Conservation (phyloP, 345 rosid genomes). For the Jatropha curcas region DNA sequence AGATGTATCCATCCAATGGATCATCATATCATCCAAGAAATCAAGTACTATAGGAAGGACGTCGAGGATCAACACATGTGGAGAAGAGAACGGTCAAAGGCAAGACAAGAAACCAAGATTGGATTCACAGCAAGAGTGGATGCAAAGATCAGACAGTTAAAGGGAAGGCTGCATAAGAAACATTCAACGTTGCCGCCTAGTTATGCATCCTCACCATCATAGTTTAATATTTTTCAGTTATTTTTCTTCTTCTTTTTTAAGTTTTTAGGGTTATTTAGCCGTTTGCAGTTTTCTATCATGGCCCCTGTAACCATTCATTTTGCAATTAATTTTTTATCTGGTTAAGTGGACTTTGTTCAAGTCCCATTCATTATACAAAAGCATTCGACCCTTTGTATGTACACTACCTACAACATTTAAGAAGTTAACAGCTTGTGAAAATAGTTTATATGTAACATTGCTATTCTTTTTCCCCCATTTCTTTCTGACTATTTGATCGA, state of each 20-base stretch:
- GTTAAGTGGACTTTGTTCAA: constrained; percentile 25
- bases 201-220: constrained; percentile 38
- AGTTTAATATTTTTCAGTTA: constrained; percentile 8
- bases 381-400: constrained; percentile 43
- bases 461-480: background rate
- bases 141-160: constrained; percentile 79
- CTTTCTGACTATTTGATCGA: background rate
- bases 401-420: constrained; percentile 22
- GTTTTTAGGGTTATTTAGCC: constrained; percentile 24
- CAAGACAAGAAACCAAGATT: constrained; percentile 86
- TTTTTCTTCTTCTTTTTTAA: constrained; percentile 11
- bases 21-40: constrained; percentile 95
- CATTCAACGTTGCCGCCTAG: constrained; percentile 43
- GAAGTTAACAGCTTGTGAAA: constrained; percentile 30
- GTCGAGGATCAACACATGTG: constrained; percentile 75
- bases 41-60: constrained; percentile 78
- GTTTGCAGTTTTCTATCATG: constrained; percentile 20
- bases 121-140: constrained; percentile 95
- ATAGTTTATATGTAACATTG: constrained; percentile 17
- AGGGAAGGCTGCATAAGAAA: constrained; percentile 69
- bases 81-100: constrained; percentile 88
- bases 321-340: constrained; percentile 16
- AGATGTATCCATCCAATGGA: constrained; percentile 81
- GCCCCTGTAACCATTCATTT: constrained; percentile 29
- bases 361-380: constrained; percentile 31